Conservation (phyloP, 1,284 basidiomycete species). For the Sphaerobolus stellatus region DNA sequence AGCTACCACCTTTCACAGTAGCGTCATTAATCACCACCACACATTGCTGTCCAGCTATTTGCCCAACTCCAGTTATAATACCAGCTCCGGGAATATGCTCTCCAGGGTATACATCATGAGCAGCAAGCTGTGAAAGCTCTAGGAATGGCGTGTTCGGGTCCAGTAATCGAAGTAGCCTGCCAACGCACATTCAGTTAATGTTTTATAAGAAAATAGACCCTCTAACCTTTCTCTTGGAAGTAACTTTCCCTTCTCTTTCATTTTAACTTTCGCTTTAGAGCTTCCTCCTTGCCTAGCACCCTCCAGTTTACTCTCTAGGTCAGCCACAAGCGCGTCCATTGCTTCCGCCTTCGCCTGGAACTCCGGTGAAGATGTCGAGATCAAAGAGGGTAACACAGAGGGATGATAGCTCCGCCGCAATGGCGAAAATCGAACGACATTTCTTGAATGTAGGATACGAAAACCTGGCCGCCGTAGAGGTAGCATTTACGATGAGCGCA, state of each 20-base stretch:
- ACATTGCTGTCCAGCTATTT: conserved; percentile 81
- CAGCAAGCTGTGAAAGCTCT: conserved; percentile 84
- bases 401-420: conserved; percentile 61
- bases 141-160: conserved; percentile 90
- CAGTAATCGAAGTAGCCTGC: conserved; percentile 64
- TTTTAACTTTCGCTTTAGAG: conserved; percentile 71
- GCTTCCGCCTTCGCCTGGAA: conserved; percentile 62
- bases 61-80: conserved; percentile 85
- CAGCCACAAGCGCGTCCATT: conserved; percentile 67
- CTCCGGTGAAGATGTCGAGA: conserved; percentile 68
- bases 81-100: conserved; percentile 86
- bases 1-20: conserved; percentile 91
- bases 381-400: conserved; percentile 66
- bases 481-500: no score
- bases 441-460: no score
- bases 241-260: conserved; percentile 79
- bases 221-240: conserved; percentile 81
- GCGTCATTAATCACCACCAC: conserved; percentile 93
- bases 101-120: conserved; percentile 80
- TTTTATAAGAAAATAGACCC: background rate
- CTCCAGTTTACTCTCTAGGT: conserved; percentile 59
- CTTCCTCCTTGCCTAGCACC: conserved; percentile 62
- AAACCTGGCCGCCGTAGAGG: no score
- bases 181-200: background rate
- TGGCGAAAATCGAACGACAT: no score